Percentiles rank a stretch among this genome's conserved stretches.
Conservation (phyloP, 2,329 filamentous ascomycete genomes). For the Mariannaea elegans region DNA sequence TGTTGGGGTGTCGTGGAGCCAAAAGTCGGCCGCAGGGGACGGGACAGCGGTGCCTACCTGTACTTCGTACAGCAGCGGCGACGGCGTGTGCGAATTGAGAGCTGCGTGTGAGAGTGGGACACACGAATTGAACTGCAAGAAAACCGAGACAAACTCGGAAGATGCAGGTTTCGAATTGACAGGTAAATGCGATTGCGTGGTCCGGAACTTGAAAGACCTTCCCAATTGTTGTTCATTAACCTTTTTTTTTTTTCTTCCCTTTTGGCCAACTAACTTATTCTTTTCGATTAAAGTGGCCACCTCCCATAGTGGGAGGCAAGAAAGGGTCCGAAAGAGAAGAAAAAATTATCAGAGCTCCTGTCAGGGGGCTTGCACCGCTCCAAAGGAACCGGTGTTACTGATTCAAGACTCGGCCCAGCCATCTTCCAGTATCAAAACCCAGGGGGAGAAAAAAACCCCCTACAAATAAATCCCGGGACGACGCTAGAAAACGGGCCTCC, state of each 20-base stretch:
- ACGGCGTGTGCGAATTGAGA: background rate
- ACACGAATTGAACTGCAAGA: background rate
- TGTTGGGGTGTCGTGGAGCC: slow-evolving; percentile 40
- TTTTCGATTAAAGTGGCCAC: too few species aligned
- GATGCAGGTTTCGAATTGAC: slow-evolving; percentile 9
- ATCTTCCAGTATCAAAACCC: background rate
- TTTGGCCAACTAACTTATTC: background rate
- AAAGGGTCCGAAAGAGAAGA: background rate
- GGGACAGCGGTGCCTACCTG: slow-evolving; percentile 6
- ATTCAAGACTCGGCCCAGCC: background rate
- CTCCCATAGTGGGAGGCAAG: background rate
- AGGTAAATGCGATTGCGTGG: background rate
- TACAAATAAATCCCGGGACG: slow-evolving; percentile 30
- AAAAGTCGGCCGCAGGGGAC: slow-evolving; percentile 27
- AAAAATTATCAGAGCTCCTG: background rate
- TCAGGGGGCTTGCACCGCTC: slow-evolving; percentile 3
- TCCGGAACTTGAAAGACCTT: too few species aligned
- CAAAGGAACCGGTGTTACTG: slow-evolving; percentile 8
- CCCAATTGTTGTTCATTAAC: background rate
- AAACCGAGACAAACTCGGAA: background rate
- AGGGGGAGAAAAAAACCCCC: slow-evolving; percentile 5
- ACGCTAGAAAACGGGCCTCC: slow-evolving; percentile 36
- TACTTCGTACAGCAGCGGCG: background rate
- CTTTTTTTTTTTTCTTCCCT: background rate
- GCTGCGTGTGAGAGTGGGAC: slow-evolving; percentile 2